These are phyloP conservation scores for Zychaea mexicana DNA, from an alignment of 371 early-diverging fungal genomes.

Conservation along the genomic window DNA sequence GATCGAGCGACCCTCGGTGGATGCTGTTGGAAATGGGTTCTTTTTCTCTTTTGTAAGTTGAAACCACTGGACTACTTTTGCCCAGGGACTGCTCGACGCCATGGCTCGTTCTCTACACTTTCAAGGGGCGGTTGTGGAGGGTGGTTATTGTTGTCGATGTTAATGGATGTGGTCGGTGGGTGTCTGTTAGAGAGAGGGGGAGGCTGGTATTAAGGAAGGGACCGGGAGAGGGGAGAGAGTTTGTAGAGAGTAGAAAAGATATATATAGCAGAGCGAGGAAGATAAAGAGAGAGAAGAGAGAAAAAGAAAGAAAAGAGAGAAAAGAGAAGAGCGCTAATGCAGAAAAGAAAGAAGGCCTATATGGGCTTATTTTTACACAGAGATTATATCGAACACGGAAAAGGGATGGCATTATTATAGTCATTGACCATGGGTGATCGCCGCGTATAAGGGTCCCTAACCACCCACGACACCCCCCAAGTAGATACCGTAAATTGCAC, in stretches of 20 bases:
- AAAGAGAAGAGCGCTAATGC: conserved; percentile 12
- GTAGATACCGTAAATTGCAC: too few species aligned
- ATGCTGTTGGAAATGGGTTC: conserved; percentile 37
- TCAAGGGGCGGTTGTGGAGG: neutral
- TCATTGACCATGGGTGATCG: conserved; percentile 4
- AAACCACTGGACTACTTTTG: conserved; percentile 13
- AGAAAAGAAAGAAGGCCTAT: neutral
- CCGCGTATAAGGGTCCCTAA: neutral
- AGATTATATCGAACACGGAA: neutral
- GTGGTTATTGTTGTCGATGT: too few species aligned
- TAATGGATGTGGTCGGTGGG: too few species aligned
- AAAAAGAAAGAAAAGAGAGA: conserved; percentile 10
- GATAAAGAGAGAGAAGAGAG: neutral
- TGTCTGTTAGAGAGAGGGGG: too few species aligned
- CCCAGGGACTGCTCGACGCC: conserved; percentile 15
- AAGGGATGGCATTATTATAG: conserved; percentile 1
- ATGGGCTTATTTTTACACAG: neutral
- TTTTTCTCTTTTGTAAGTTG: conserved; percentile 19
- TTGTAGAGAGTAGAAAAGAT: conserved; percentile 4
- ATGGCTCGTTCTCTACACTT: neutral
- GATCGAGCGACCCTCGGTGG: conserved; percentile 41
- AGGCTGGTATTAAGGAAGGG: conserved; percentile 19
- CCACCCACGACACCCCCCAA: too few species aligned
- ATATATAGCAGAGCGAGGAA: neutral
- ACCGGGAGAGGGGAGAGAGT: conserved; percentile 11